Base-by-base conservation (phyloP, 805 yeast genomes). In the Kuraishia cidri region DNA sequence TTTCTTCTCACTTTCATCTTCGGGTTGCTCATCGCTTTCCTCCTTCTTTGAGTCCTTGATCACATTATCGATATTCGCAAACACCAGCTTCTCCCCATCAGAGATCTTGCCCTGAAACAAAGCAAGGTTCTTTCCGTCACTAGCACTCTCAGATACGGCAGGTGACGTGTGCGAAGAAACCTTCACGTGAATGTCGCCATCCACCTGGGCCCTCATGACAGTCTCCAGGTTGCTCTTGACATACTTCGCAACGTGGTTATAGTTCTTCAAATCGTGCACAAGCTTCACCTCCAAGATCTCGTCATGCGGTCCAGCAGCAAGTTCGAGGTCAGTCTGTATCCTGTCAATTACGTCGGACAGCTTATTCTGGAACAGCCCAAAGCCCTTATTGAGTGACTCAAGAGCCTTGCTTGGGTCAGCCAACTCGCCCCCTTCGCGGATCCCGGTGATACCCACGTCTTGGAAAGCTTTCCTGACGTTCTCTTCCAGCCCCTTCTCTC, bases 21-120 rank as follows among this genome's bases (percentile, higher is more conserved):
- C 42, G 10, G 15, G 28, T n/a, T 35, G 31, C n/a, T 36, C 37
- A 2, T 35, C 14, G 7, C 39, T 25, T 3, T 23, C 32, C 9
- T 24, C 20, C 38, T 54, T 24, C 45, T 57, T 41, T 41, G 58
- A 34, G 50, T 57, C 58, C 62, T 72, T 68, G 33, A 79, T 68
- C n/a, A 78, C 75, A 34, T 76, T 74, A 20, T 86, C 95, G 45
- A 90, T 66, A 49, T 86, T 88, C 4, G 97, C 97, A 46, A 73
- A 67, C 26, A 94, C 81, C 37, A 92, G 69, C 53, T 92, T 90
- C 47, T 83, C 94, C 10, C 92, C 97, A 52, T 86, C 94, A 28
- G 75, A 70, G 1, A 75, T 47, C 41, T 81, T 80, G 6, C 97
- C 97, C 14, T 68, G 60, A 50, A 87, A 85, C 43, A 83, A 53